These are phyloP conservation scores for Letharia columbiana DNA, from an alignment of 495 filamentous ascomycete genomes.

Conservation along the genomic window DNA sequence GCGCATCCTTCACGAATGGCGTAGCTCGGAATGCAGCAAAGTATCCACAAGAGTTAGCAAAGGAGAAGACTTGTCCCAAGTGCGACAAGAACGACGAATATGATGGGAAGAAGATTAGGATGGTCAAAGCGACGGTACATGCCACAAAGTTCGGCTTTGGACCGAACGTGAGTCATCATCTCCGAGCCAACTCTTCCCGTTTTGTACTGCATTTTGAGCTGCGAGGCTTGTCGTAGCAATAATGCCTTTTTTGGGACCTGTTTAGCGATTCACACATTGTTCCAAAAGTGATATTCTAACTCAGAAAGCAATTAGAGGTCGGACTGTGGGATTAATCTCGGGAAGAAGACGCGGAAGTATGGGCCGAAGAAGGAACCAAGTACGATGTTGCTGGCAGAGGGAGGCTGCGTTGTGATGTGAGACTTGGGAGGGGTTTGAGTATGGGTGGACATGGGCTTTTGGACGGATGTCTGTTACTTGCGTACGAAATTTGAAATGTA, in stretches of 20 bases:
- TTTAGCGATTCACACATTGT: neutral
- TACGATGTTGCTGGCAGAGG: neutral
- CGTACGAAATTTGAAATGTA: neutral
- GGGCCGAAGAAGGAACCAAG: neutral
- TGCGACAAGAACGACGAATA: conserved; percentile 28
- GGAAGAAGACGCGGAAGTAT: neutral
- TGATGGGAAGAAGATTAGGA: conserved; percentile 26
- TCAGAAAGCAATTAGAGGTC: neutral
- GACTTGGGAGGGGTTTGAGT: neutral
- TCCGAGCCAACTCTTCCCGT: neutral
- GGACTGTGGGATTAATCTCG: neutral
- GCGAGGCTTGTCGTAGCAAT: neutral
- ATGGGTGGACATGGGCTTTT: neutral
- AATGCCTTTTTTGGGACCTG: neutral
- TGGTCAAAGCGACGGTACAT: conserved; percentile 23
- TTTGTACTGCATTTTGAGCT: neutral
- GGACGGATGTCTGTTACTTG: neutral
- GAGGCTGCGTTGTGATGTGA: conserved; percentile 11
- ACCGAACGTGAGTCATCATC: conserved; percentile 4
- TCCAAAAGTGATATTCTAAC: neutral
- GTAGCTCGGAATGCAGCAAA: conserved; percentile 10
- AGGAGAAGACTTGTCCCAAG: conserved; percentile 25
- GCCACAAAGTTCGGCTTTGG: conserved; percentile 17
- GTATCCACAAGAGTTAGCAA: conserved; percentile 11
- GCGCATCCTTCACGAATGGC: conserved; percentile 29